Base-by-base conservation (phyloP, 2,329 filamentous ascomycete genomes). In the Calonectria hongkongensis region DNA sequence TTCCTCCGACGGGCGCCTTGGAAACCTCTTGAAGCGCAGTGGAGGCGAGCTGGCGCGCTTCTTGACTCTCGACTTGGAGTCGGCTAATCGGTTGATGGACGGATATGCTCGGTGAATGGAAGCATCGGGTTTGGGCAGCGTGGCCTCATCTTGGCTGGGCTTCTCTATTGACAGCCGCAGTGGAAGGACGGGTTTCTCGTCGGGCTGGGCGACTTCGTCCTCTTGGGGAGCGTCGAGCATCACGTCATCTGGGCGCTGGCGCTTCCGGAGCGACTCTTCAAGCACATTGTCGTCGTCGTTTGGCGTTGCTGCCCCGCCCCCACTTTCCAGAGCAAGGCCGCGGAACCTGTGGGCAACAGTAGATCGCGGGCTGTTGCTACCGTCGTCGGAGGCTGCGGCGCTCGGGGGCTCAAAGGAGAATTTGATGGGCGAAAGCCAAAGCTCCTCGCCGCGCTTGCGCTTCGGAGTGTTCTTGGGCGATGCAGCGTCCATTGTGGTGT, bases 281-380 rank as follows among this genome's bases (percentile, higher is more conserved):
- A 82, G 79, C 48, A 79, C 80, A 74, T 84, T 82, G 60, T 70
- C 74, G 41, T 79, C 79, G 45, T 80, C 75, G 71, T 73, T 69
- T 68, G 72, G 74, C 71, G 79, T 76, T 68, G 79, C 76, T 68
- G 75, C 86, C 85, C 86, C 88, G 82, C 85, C 87, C 84, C 87
- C 88, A 80, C 82, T 79, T 76, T 80, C 83, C 68, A 91, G 81
- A 16, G 84, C 86, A 64, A 91, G 85, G 69, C 88, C 87, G 64
- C 85, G 85, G 81, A 91, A 90, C 77, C 85, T 85, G 79, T 88
- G 87, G 47, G 87, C 88, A 48, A 91, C 88, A 67, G 82, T 86
- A 50, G 87, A 87, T 67, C 87, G 85, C n/a, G 89, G 89, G 74
- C 89, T 91, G 74, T 82, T 85, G 78, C 83, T 86, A 71, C 88